phyloP scores from a whole-genome alignment of 768 basidiomycete genomes.

The Panaeolus cyanescens region DNA sequence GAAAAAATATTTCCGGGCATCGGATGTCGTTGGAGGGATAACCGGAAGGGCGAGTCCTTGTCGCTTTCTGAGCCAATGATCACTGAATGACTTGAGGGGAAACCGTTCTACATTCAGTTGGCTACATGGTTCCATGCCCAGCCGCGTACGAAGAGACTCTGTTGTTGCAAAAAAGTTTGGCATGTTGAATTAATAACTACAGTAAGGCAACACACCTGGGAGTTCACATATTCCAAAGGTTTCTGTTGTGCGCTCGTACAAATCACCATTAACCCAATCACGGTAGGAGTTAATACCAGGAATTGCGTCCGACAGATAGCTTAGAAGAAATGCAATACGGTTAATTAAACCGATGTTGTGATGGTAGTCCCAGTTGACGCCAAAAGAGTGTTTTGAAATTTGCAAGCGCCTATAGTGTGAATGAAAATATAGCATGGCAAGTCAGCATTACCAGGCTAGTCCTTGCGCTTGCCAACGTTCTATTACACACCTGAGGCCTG shows the following conservation, averaged over 20 bases:
- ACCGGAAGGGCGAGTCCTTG: slow-evolving; percentile 23
- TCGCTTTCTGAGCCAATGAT: slow-evolving; percentile 20
- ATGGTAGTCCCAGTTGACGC: slow-evolving; percentile 22
- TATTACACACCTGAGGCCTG: no score
- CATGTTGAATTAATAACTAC: neutral
- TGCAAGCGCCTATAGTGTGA: no score
- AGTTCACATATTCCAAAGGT: slow-evolving; percentile 22
- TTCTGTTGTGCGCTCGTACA: slow-evolving; percentile 20
- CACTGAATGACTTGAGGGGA: slow-evolving; percentile 13
- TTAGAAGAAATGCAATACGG: slow-evolving; percentile 13
- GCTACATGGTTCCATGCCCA: slow-evolving; percentile 11
- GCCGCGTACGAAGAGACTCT: slow-evolving; percentile 7
- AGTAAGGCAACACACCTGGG: slow-evolving; percentile 15
- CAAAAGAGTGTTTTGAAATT: slow-evolving; percentile 16
- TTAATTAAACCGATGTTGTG: slow-evolving; percentile 20
- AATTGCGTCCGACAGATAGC: neutral
- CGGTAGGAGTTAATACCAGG: slow-evolving; percentile 16
- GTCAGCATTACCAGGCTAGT: no score
- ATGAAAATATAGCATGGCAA: no score
- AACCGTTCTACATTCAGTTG: neutral
- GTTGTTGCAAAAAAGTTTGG: neutral
- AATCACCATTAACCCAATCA: slow-evolving; percentile 24
- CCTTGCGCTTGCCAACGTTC: no score
- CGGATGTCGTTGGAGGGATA: slow-evolving; percentile 20
- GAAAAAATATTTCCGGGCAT: slow-evolving; percentile 17